These are phyloP conservation scores for Aphanomyces euteiches DNA, from an alignment of 352 stramenopile genomes.

Conservation along the genomic window DNA sequence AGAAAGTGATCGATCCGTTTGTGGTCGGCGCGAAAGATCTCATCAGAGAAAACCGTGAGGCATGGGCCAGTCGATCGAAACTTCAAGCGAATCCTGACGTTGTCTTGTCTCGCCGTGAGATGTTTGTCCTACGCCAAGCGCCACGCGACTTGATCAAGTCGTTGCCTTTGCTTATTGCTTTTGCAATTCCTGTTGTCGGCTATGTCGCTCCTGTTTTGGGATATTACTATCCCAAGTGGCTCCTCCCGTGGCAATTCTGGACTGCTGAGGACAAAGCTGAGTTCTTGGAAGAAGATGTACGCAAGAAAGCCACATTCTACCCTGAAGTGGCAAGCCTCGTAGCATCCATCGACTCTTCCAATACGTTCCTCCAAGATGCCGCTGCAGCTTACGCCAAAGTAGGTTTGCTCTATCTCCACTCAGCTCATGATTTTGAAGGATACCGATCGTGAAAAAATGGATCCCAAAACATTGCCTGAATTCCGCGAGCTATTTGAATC, in stretches of 20 bases:
- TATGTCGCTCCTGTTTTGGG: slow-evolving; percentile 72
- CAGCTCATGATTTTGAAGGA: background rate
- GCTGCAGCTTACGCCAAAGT: slow-evolving; percentile 25
- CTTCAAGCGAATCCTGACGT: slow-evolving; percentile 8
- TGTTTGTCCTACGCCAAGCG: slow-evolving; percentile 76
- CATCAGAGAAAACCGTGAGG: slow-evolving; percentile 71
- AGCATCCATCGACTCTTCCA: slow-evolving; percentile 46
- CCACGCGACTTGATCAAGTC: slow-evolving; percentile 83
- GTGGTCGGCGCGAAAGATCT: slow-evolving; percentile 63
- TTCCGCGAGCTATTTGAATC: slow-evolving; percentile 14
- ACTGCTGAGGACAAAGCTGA: slow-evolving; percentile 74
- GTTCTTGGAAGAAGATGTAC: slow-evolving; percentile 67
- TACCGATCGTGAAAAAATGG: slow-evolving; percentile 3
- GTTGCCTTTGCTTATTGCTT: slow-evolving; percentile 68
- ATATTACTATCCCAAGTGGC: slow-evolving; percentile 81
- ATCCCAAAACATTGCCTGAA: slow-evolving; percentile 17
- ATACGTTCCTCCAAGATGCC: slow-evolving; percentile 9
- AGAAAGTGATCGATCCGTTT: slow-evolving; percentile 74
- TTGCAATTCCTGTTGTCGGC: slow-evolving; percentile 61
- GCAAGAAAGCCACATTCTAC: slow-evolving; percentile 52
- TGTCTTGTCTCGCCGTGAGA: slow-evolving; percentile 59
- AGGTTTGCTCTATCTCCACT: background rate
- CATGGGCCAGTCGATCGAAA: slow-evolving; percentile 42
- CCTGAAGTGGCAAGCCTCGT: slow-evolving; percentile 54
- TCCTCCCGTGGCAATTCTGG: slow-evolving; percentile 86